These are phyloP conservation scores for Sparassis latifolia DNA, from an alignment of 1,284 basidiomycete species.

Conservation along the genomic window DNA sequence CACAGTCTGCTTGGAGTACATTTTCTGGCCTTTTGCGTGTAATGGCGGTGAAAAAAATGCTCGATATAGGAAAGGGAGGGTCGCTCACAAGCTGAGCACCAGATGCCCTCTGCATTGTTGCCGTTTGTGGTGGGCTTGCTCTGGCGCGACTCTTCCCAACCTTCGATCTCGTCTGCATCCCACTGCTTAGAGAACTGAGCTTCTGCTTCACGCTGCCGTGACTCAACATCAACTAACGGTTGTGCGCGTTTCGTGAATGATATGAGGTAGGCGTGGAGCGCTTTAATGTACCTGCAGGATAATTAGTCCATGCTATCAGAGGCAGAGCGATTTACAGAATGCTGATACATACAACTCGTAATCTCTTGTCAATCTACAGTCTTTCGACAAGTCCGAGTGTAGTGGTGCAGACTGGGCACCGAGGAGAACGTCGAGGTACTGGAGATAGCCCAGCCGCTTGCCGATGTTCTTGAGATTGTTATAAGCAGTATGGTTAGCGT, in stretches of 20 bases:
- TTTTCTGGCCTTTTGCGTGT: constrained; percentile 69
- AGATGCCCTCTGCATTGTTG: constrained; percentile 64
- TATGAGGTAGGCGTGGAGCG: constrained; percentile 78
- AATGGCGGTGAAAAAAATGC: neutral
- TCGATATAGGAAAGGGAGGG: too few relatives aligned
- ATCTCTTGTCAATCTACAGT: constrained; percentile 68
- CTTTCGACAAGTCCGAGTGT: constrained; percentile 68
- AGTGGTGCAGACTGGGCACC: constrained; percentile 48
- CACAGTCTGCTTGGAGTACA: constrained; percentile 95
- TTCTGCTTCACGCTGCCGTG: constrained; percentile 58
- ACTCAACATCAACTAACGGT: constrained; percentile 80
- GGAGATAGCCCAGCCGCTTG: constrained; percentile 80
- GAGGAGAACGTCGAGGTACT: constrained; percentile 84
- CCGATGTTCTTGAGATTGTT: constrained; percentile 84
- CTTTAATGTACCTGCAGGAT: constrained; percentile 66
- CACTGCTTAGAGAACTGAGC: constrained; percentile 75
- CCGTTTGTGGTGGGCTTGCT: constrained; percentile 34
- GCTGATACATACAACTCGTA: constrained; percentile 63
- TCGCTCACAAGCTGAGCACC: constrained; percentile 90
- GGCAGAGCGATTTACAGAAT: neutral
- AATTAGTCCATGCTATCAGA: neutral
- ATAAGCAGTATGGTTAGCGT: constrained; percentile 83
- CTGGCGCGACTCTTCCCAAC: constrained; percentile 63
- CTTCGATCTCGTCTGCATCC: constrained; percentile 69
- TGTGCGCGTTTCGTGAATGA: constrained; percentile 85